Conservation (phyloP, 1,139 yeast species). For the Candida labiduridarum region DNA sequence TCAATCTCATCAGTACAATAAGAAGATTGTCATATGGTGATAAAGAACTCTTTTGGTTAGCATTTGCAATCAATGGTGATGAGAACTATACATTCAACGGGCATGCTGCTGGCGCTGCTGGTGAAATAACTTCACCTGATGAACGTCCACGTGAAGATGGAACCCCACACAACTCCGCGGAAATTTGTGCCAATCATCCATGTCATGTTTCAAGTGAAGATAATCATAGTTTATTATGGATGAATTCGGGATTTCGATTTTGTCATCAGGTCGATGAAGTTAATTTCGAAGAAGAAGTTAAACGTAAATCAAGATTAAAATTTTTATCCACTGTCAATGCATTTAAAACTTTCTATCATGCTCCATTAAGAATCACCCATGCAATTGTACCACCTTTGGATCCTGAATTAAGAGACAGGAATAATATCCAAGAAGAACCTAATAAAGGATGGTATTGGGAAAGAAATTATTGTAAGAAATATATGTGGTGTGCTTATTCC, state of each 20-base stretch:
- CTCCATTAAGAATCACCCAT: constrained; percentile 25
- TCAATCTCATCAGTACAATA: constrained; percentile 43
- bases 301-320: constrained; percentile 22
- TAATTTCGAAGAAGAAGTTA: constrained; percentile 26
- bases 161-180: constrained; percentile 25
- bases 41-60: constrained; percentile 67
- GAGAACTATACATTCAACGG: constrained; percentile 52
- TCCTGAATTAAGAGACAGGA: constrained; percentile 18
- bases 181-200: constrained; percentile 42
- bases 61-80: constrained; percentile 55
- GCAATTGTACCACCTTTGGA: constrained; percentile 38
- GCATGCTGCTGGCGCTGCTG: constrained; percentile 54
- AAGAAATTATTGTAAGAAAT: constrained; percentile 39
- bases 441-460: constrained; percentile 36
- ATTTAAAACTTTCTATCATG: constrained; percentile 29
- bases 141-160: constrained; percentile 29
- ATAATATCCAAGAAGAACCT: constrained; percentile 32
- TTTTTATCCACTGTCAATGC: constrained; percentile 21
- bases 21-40: constrained; percentile 56
- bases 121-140: constrained; percentile 39
- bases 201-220: constrained; percentile 39
- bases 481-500: constrained; percentile 51
- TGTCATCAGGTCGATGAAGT: constrained; percentile 15
- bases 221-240: constrained; percentile 32
- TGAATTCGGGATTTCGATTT: constrained; percentile 32